phyloP scores from a whole-genome alignment of 78 protist species.

The Monosiga brevicollis region DNA sequence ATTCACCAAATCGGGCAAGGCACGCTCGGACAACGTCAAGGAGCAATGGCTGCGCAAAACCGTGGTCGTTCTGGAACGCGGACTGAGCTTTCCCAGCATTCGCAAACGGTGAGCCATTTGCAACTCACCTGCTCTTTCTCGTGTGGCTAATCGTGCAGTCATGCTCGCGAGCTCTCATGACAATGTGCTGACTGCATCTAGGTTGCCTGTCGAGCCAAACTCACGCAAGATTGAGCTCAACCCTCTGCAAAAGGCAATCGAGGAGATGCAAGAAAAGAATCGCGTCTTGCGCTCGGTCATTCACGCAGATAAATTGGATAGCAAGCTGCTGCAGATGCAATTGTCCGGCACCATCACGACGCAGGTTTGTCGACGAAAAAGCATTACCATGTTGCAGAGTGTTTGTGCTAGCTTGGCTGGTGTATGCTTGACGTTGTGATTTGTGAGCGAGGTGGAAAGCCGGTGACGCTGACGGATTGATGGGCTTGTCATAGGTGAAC shows the following conservation, averaged over 20 bases:
- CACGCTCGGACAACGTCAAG: not conserved
- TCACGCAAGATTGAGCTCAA: not conserved
- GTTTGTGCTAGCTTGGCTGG: not conserved
- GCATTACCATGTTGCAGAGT: not conserved
- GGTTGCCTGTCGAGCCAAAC: not conserved
- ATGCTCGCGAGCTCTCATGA: not conserved
- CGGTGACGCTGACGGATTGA: not conserved
- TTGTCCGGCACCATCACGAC: not conserved
- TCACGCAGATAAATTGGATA: not conserved
- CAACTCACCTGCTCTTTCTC: not conserved
- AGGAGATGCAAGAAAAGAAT: not conserved
- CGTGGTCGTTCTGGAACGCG: not conserved
- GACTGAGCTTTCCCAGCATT: not conserved
- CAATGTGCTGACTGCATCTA: not conserved
- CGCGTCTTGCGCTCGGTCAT: not conserved
- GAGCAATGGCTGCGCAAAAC: conserved; percentile 23
- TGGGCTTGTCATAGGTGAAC: not conserved
- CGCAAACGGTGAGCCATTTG: not conserved
- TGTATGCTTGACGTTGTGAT: not conserved
- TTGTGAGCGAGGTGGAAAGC: not conserved
- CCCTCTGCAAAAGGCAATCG: conserved; percentile 11
- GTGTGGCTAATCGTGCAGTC: not conserved
- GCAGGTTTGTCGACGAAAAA: too few relatives aligned
- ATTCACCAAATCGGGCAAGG: conserved; percentile 11
- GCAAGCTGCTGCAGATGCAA: conserved; percentile 9